Evolutionary conservation across 306 rosid genomes (phyloP), one percentile per base, ranked within the genome.

Genomic region (Acacia acuminata): DNA sequence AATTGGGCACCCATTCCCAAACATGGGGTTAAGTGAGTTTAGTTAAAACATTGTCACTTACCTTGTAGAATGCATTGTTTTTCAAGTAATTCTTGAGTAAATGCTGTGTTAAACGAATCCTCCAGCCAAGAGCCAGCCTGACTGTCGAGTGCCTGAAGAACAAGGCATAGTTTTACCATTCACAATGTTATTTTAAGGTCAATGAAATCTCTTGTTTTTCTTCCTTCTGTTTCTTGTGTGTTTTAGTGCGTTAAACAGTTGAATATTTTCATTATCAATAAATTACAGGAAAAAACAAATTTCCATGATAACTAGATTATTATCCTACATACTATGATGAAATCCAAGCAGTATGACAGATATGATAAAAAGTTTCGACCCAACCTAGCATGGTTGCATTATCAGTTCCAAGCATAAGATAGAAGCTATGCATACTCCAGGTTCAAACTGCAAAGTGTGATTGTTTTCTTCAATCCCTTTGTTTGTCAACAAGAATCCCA

Each of bases 11-110:
- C 70, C 80, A 67, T 50, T 80, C 64, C 22, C 76, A 78, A 27
- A 83, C 51, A 85, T 44, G 73, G 65, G 45, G 67, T 25, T 64
- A 51, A 16, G n/a, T 16, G 58, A 53, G 7, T 12, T 67, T 61
- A 42, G 63, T 16, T 17, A 81, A 83, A 71, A 83, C 63, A 71
- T 25, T 83, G 76, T 71, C 70, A 34, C 40, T 71, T 86, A 96
- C 99, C 99, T 96, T 96, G 86, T 96, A 96, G 85, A 96, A 94
- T 32, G 98, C 98, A 87, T 96, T 96, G 84, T 87, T 92, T 90
- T 88, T 88, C 92, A 92, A 84, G 82, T 96, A 96, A 82, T 88
- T 90, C 77, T 91, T 91, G 53, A 94, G 91, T 67, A 96, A 90
- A 88, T 96, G 98, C 72, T 92, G 89, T 25, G 99, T 96, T 93